Evolutionary conservation across 129 eudicot species (phyloP), one percentile per base, ranked within the genome.

Genomic region (Deinandra increscens): DNA sequence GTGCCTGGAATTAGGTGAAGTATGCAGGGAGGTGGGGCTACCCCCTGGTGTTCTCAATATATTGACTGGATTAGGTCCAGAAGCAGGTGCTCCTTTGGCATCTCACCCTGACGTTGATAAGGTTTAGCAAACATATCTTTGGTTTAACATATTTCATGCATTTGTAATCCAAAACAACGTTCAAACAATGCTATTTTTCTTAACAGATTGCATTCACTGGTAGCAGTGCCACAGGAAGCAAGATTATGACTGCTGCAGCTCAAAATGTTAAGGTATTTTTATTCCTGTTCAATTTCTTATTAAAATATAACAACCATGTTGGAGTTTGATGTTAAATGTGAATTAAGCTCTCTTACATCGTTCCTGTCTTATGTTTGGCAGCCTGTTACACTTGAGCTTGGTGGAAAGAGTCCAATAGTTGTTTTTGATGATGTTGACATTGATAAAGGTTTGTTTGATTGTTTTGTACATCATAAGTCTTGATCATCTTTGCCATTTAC

Each of bases 321-420:
- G 17, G 34, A 68, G 5, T 18, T 34, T 37, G 22, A 51, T 8
- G 13, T 17, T 31, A 10, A 50, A 12, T 12, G 60, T 43, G 49
- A 9, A n/a, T 50, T 3, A 31, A 29, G 50, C 62, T 33, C 59
- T 66, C 31, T 23, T 56, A 50, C 42, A 50, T 66, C 26, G 4
- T 60, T 26, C 23, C 20, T 9, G 43, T 41, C 19, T 15, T 45
- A 17, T 67, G 44, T 77, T 62, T 78, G 79, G 76, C 92, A 93
- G 98, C 98, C 98, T 62, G 92, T 93, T 72, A 79, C 99, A 46
- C 88, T 94, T 33, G 99, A 94, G 68, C 97, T 94, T 56, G 99
- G 99, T 73, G 99, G 99, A 64, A 94, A 94, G 83, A 94, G 99
- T 76, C 99, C 99, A 33, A 85, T 94, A 73, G 83, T 94, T 51